Base-by-base conservation (phyloP, 1,284 basidiomycete genomes). In the Marasmius sp. region DNA sequence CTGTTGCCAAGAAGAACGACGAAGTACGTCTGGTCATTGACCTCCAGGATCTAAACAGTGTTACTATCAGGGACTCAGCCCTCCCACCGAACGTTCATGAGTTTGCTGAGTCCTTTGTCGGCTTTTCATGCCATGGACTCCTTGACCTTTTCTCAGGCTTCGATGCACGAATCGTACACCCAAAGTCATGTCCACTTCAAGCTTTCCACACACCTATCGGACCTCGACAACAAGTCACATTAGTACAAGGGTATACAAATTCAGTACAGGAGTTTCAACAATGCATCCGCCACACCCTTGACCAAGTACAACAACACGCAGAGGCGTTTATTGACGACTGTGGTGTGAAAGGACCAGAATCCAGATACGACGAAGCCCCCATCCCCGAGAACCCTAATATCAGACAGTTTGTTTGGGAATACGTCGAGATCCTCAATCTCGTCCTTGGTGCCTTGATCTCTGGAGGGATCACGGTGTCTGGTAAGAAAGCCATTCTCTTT, bases 1-100 rank as follows among this genome's bases (percentile, higher is more conserved):
- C 69, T 0, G 75, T 79, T 0, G 49, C 64, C 7, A 75, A 79
- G 66, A 76, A 77, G 60, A 67, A 65, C 27, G 65, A 69, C 6
- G 41, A 43, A 2, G 64, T 75, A 0, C 67, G 71, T 1, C n/a
- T 78, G 0, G 73, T 79, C 0, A 68, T 72, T 48, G 70, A 75
- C 49, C 61, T 78, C 0, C 68, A 76, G 54, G 64, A 68, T 0
- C 65, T 79, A 0, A 79, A 79, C 57, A 59, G 63, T 1, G 70
- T 76, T 12, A 72, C 67, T 0, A 69, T 78, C 5, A 64, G 67
- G 8, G 72, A 78, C 55, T 14, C 59, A 12, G 53, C 74, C 0
- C 51, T 77, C 1, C 70, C 71, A 0, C 74, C 73, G 0, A 58
- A 67, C 3, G 58, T 71, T 9, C 70, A 75, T 22, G 68, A 75